Base-by-base conservation (phyloP, 2,329 filamentous ascomycete genomes). In the Claviceps quebecensis region DNA sequence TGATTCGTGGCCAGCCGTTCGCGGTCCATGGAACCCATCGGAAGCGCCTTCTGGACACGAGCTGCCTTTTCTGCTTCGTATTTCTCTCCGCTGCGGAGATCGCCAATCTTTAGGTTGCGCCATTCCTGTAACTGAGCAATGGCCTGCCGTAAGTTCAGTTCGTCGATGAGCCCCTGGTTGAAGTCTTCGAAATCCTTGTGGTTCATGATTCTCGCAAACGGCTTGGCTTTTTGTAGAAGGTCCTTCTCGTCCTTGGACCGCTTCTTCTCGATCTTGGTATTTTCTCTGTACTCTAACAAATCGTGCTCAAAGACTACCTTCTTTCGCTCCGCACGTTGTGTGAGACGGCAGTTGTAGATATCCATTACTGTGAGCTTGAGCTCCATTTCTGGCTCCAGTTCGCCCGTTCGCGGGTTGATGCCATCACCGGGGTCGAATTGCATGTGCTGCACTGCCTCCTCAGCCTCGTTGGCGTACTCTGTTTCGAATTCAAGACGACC, bases 381-480 rank as follows among this genome's bases (percentile, higher is more conserved):
- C 57, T 96, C 90, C 77, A 95, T 95, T 67, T 98, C 93, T 0
- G 93, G 89, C 60, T 98, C 93, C 53, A 94, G 74, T 62, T 94
- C 84, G 55, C 87, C 86, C 0, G 89, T 95, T 2, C 76, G 72
- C 1, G 86, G 83, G 61, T 95, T 95, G 58, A 95, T 75, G 52
- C 93, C 93, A 68, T 96, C 91, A 26, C 93, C 93, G 0, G 93
- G 91, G 52, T 97, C 91, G 61, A 98, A 98, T 56, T 94, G 86
- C 90, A 98, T 97, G 56, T 95, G 83, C 65, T 98, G 93, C 2
- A 98, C 93, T 0, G 91, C 91, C 69, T 97, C 94, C 70, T 98
- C 93, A 1, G 93, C 93, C 61, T 98, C 93, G 61, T 98, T 98
- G 62, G 91, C 87, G 64, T 95, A 93, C 61, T 98, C 93, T 0